Evolutionary conservation across 1,139 yeast genomes (phyloP).

Genomic region (Saccharomycopsis hybrid): DNA sequence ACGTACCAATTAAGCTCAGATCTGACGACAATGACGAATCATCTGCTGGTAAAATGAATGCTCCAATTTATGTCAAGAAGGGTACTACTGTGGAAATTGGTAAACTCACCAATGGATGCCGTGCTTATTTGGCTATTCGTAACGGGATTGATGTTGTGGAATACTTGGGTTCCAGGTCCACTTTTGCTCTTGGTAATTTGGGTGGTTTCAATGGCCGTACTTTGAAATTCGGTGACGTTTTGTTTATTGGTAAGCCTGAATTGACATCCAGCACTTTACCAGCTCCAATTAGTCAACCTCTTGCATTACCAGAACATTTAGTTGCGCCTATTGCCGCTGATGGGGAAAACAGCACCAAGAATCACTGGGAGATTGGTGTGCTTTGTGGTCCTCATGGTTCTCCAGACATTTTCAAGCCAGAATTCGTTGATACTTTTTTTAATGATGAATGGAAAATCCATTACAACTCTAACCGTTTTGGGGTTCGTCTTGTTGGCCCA

Average conservation of each 20-base stretch:
- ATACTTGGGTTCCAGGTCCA: constrained; percentile 92
- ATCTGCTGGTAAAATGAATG: constrained; percentile 40
- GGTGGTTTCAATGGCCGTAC: constrained; percentile 96
- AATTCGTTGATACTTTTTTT: constrained; percentile 70
- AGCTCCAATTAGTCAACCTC: constrained; percentile 60
- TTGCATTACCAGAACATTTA: constrained; percentile 47
- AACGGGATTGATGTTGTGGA: constrained; percentile 94
- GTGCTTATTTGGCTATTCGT: constrained; percentile 83
- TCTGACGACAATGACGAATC: constrained; percentile 35
- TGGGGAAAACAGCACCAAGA: constrained; percentile 31
- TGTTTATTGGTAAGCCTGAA: constrained; percentile 76
- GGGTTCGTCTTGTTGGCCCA: constrained; percentile 91
- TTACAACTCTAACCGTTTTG: constrained; percentile 93
- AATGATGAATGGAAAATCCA: constrained; percentile 84
- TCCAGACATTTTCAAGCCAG: constrained; percentile 85
- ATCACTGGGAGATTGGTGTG: constrained; percentile 80
- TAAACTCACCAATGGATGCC: constrained; percentile 72
- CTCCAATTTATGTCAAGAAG: constrained; percentile 58
- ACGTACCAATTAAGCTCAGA: constrained; percentile 58
- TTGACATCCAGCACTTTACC: constrained; percentile 65
- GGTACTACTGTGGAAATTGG: constrained; percentile 83
- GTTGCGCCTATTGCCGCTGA: constrained; percentile 45
- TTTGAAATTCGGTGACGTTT: constrained; percentile 84
- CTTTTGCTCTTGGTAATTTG: constrained; percentile 88
- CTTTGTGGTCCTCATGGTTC: constrained; percentile 98